Conservation (phyloP, 2,329 filamentous ascomycete genomes). For the Hysterium pulicare region DNA sequence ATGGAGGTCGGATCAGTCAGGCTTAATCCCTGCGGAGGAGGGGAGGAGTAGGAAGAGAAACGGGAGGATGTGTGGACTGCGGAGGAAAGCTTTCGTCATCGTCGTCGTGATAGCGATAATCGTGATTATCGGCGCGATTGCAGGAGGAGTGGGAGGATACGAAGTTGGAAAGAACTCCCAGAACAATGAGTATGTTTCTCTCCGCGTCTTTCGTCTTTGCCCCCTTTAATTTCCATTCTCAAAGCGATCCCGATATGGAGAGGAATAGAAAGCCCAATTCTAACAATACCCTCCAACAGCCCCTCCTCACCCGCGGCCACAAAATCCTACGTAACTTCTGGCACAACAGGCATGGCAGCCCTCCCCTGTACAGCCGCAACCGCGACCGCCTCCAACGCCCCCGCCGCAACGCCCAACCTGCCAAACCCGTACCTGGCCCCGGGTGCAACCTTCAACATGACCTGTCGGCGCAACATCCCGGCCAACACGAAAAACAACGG, state of each 20-base stretch:
- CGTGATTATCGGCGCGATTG: conserved; percentile 5
- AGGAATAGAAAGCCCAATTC: too few species aligned
- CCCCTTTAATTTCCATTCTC: too few species aligned
- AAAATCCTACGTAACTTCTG: conserved; percentile 6
- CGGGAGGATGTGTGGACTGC: conserved; percentile 7
- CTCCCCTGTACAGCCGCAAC: conserved; percentile 6
- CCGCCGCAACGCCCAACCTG: conserved; percentile 5
- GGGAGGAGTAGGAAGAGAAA: not conserved
- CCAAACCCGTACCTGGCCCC: conserved; percentile 4
- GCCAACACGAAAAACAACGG: not conserved
- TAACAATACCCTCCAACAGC: not conserved
- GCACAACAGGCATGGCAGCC: conserved; percentile 9
- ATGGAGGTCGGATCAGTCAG: conserved; percentile 2
- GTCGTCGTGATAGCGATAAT: conserved; percentile 2
- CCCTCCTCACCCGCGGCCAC: not conserved
- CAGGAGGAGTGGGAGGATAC: conserved; percentile 10
- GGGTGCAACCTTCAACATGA: conserved; percentile 11
- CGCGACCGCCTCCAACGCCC: not conserved
- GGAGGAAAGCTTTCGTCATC: conserved; percentile 10
- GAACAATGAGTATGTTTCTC: not conserved
- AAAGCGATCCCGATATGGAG: too few species aligned
- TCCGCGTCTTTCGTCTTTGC: too few species aligned
- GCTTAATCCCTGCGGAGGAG: conserved; percentile 3
- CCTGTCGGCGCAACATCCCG: conserved; percentile 9
- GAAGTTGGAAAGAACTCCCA: conserved; percentile 4